Base-by-base conservation (phyloP, 768 basidiomycete species). In the Crassisporium funariophilum region DNA sequence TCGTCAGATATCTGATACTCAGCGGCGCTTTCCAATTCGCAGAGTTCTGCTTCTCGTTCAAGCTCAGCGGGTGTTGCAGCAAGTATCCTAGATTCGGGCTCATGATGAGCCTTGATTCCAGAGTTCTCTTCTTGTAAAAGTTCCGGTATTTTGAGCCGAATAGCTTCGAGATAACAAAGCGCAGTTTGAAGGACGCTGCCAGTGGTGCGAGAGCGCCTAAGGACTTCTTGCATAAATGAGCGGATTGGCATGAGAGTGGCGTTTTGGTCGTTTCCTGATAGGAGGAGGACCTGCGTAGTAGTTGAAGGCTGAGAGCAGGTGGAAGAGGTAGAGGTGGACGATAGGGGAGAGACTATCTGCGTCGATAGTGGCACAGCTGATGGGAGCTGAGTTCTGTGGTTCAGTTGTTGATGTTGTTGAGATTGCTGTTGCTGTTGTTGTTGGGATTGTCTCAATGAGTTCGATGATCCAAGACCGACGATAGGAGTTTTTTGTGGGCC, bases 181-280 rank as follows among this genome's bases (percentile, higher is more conserved):
- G 93, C 92, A 0, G 91, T 88, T 62, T 95, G 91, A 6, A 95
- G 75, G 3, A 92, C 88, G 35, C 78, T 81, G 34, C 85, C 88
- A 4, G 89, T 88, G 0, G 91, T 94, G 37, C 89, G 80, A 10
- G 90, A 93, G 27, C 93, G 86, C 41, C 89, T 79, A 11, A 95
- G 76, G 6, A 94, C 88, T 67, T 95, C 91, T 61, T 91, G 87
- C 21, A 95, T 89, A 57, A 95, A 95, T 4, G 77, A 74, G 53
- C 79, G 84, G 53, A 91, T 77, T 6, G 87, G 84, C 6, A 81
- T 69, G 13, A 81, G 61, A 37, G 74, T 71, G 52, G 61, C 54
- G 41, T 66, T 69, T 17, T 64, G 60, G 29, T 59, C 59, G 27
- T 52, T 25, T 46, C 53, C 41, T 31, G 29, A 31, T 10, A 31